Conservation (phyloP, 169 alveolate species). For the Cyclospora cayetanensis region DNA sequence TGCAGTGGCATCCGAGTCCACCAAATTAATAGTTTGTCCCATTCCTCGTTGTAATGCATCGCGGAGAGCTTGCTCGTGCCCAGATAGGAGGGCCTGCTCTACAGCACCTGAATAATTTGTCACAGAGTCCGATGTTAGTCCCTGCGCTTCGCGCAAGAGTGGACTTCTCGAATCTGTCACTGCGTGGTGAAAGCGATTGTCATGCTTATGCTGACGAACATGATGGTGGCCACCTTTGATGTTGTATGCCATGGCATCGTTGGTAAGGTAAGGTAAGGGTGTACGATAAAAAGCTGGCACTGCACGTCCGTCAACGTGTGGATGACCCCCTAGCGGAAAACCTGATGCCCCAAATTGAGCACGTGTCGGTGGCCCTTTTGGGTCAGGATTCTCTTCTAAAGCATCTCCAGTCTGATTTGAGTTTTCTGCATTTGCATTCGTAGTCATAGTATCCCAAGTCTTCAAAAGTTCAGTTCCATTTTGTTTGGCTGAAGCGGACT, state of each 20-base stretch:
- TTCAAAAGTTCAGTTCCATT: no score
- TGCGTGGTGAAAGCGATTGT: not conserved
- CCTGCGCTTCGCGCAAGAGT: not conserved
- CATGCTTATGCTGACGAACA: not conserved
- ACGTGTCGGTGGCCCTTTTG: not conserved
- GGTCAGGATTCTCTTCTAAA: not conserved
- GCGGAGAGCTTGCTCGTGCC: no score
- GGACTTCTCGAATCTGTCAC: not conserved
- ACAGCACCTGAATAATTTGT: no score
- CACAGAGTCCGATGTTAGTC: no score
- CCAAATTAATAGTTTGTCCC: no score
- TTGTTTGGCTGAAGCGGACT: no score
- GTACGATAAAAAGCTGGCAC: not conserved
- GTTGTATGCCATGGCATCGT: not conserved
- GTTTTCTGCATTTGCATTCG: not conserved
- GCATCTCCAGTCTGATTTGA: not conserved
- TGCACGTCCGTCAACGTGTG: not conserved
- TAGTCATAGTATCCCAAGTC: no score
- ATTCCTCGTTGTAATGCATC: no score
- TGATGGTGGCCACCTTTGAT: not conserved
- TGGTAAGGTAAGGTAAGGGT: not conserved
- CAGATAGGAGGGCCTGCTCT: no score
- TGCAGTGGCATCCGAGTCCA: no score
- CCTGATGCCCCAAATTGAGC: not conserved
- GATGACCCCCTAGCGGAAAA: not conserved